These are phyloP conservation scores for Pestalotiopsis sp. DNA, from an alignment of 2,329 filamentous ascomycete species.

Conservation along the genomic window DNA sequence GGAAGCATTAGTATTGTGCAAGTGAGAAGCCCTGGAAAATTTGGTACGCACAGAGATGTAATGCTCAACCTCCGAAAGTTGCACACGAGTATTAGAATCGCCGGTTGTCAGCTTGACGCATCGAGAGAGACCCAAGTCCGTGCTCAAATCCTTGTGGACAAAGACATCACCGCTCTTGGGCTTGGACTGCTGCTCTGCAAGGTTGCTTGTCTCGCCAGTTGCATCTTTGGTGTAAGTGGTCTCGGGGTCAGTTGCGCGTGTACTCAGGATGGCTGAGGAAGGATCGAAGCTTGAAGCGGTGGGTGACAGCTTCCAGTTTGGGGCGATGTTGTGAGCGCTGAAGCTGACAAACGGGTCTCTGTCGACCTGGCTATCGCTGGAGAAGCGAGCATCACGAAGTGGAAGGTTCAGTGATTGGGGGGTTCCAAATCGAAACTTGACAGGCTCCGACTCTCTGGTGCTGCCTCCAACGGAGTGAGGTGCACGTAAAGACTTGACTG, in stretches of 20 bases:
- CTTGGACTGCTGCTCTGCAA: neutral
- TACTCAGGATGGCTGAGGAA: conserved; percentile 1
- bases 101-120: conserved; percentile 43
- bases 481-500: conserved; percentile 45
- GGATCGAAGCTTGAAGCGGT: conserved; percentile 59
- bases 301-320: conserved; percentile 59
- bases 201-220: neutral
- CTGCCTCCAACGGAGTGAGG: conserved; percentile 34
- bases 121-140: conserved; percentile 47
- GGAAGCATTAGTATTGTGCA: neutral
- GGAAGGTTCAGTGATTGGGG: conserved; percentile 25
- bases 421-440: conserved; percentile 26
- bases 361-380: conserved; percentile 24
- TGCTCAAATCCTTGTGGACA: conserved; percentile 39
- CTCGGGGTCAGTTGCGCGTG: neutral
- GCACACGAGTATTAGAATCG: conserved; percentile 30
- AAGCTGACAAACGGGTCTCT: conserved; percentile 59
- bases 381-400: conserved; percentile 22
- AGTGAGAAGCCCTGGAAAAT: too few species aligned
- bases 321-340: conserved; percentile 32
- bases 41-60: conserved; percentile 47
- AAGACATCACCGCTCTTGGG: neutral
- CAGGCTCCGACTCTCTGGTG: conserved; percentile 29
- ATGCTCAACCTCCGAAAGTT: conserved; percentile 40
- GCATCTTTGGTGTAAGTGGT: neutral